A percentile compares a stretch with the other conserved stretches of the same genome.
Conservation (phyloP, 129 eudicot genomes). For the Gnaphalium uliginosum region DNA sequence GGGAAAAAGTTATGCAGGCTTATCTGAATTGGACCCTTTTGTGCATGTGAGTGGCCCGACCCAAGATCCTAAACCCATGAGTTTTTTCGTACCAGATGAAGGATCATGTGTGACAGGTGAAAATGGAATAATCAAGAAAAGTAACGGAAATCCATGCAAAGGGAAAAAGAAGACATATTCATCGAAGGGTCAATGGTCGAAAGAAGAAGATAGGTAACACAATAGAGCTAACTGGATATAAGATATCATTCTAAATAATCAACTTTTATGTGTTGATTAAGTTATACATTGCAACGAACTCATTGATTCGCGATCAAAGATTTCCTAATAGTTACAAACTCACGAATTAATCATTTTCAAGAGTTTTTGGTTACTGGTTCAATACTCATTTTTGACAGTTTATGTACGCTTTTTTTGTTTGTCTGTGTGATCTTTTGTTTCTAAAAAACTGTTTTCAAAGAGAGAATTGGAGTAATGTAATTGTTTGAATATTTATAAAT, state of each 20-base stretch:
- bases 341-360: neutral
- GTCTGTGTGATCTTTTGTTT: neutral
- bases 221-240: neutral
- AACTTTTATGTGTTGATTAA: neutral
- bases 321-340: neutral
- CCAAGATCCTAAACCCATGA: slow-evolving; percentile 18
- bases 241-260: too few relatives aligned
- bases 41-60: slow-evolving; percentile 2
- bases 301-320: neutral
- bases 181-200: slow-evolving; percentile 69
- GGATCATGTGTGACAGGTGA: slow-evolving; percentile 49
- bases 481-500: too few relatives aligned
- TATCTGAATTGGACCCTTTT: neutral
- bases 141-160: slow-evolving; percentile 24
- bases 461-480: too few relatives aligned
- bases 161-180: slow-evolving; percentile 42
- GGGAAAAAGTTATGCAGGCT: neutral
- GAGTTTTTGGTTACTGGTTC: neutral
- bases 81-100: slow-evolving; percentile 40
- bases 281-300: neutral
- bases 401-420: neutral
- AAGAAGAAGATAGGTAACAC: slow-evolving; percentile 68
- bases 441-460: neutral
- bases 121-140: slow-evolving; percentile 10
- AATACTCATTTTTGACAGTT: neutral